Conservation (phyloP, 1,284 basidiomycete species). For the Sparassis latifolia region DNA sequence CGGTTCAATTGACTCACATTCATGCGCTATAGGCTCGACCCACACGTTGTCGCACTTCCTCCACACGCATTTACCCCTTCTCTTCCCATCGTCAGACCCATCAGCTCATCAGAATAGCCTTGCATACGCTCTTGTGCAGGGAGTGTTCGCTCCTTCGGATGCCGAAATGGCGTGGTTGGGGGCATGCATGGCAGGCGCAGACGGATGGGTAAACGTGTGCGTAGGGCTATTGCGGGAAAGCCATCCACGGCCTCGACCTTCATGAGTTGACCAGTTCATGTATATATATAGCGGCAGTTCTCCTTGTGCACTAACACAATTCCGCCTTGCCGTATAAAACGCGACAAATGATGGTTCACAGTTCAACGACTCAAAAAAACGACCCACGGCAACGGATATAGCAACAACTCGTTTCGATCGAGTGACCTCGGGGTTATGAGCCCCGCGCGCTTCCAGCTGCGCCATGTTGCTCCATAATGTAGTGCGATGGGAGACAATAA, state of each 20-base stretch:
- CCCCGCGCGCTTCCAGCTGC: conserved; percentile 7
- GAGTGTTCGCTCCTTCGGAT: conserved; percentile 80
- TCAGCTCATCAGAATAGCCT: conserved; percentile 30
- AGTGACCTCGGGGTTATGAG: conserved; percentile 2
- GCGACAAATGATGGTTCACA: too few relatives aligned
- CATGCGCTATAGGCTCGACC: conserved; percentile 38
- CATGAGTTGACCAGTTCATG: background rate
- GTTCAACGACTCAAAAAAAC: too few relatives aligned
- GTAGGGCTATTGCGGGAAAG: conserved; percentile 41
- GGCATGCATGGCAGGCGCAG: conserved; percentile 83
- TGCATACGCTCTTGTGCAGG: conserved; percentile 77
- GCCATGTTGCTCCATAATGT: conserved; percentile 4
- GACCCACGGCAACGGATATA: background rate
- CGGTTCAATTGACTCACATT: conserved; percentile 4
- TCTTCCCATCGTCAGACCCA: conserved; percentile 44
- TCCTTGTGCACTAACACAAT: background rate
- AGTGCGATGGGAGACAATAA: background rate
- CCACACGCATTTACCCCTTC: conserved; percentile 53
- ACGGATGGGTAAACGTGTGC: conserved; percentile 91
- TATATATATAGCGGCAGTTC: background rate
- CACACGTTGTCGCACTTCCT: conserved; percentile 59
- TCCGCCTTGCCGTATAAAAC: background rate
- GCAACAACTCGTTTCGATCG: background rate
- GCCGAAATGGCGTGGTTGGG: conserved; percentile 92
- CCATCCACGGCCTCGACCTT: conserved; percentile 1